Evolutionary conservation across 1,284 basidiomycete genomes (phyloP).

Genomic region (Apiotrichum akiyoshidainum): DNA sequence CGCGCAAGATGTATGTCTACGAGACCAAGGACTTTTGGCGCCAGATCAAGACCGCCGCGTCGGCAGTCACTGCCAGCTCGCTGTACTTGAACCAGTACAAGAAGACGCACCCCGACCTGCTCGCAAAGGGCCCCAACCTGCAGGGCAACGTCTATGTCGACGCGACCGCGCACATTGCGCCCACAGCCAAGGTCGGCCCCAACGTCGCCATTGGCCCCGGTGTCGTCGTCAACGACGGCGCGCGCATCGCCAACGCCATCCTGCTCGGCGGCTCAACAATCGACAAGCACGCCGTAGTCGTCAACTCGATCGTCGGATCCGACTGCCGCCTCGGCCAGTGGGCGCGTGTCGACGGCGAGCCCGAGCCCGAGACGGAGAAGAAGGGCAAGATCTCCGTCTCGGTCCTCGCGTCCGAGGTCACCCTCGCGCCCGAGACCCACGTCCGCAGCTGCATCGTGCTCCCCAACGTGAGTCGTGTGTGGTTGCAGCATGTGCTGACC

Average conservation of each 20-base stretch:
- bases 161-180: constrained; percentile 49
- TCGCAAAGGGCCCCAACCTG: constrained; percentile 41
- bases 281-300: constrained; percentile 53
- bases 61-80: constrained; percentile 54
- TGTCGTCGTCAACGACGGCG: constrained; percentile 52
- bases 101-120: constrained; percentile 40
- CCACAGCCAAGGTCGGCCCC: constrained; percentile 54
- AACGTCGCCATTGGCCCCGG: constrained; percentile 53
- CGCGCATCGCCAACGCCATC: constrained; percentile 54
- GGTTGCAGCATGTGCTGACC: neutral
- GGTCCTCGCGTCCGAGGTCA: constrained; percentile 53
- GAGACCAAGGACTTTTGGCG: constrained; percentile 54
- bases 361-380: constrained; percentile 45
- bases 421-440: constrained; percentile 50
- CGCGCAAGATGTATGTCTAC: constrained; percentile 55
- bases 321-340: constrained; percentile 52
- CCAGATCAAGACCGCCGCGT: constrained; percentile 57
- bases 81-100: constrained; percentile 49
- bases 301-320: constrained; percentile 53
- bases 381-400: constrained; percentile 53
- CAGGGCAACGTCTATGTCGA: constrained; percentile 54
- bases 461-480: constrained; percentile 44
- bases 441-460: constrained; percentile 54
- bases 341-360: constrained; percentile 54
- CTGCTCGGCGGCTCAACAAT: constrained; percentile 52